Evolutionary conservation across 2,329 filamentous ascomycete species (phyloP).

Genomic region (Teratosphaeria viscida): DNA sequence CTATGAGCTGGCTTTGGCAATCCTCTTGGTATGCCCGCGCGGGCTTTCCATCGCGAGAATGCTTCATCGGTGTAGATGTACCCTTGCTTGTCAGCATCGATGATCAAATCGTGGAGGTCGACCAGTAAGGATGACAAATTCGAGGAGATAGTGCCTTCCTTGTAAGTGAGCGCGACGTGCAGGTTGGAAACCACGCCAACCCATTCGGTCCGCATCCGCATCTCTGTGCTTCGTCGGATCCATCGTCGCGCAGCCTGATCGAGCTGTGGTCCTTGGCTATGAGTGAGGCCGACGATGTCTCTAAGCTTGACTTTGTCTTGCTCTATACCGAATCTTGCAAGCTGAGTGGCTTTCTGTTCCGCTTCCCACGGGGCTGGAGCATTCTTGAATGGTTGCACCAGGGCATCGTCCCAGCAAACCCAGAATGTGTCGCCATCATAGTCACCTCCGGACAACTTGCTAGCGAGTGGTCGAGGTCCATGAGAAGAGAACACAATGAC

Average conservation of each 20-base stretch:
- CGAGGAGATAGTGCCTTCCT: constrained; percentile 18
- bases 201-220: constrained; percentile 23
- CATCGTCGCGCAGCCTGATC: not conserved
- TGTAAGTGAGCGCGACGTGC: constrained; percentile 54
- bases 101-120: constrained; percentile 36
- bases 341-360: not conserved
- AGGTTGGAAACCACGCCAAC: constrained; percentile 56
- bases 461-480: constrained; percentile 53
- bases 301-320: constrained; percentile 1
- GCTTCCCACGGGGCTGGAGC: constrained; percentile 41
- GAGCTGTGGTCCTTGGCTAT: not conserved
- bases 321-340: constrained; percentile 3
- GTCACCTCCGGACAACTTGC: constrained; percentile 66
- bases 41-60: constrained; percentile 40
- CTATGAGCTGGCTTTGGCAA: constrained; percentile 24
- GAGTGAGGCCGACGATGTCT: not conserved
- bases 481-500: constrained; percentile 65
- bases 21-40: constrained; percentile 29
- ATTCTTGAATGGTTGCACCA: constrained; percentile 59
- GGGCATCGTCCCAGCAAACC: constrained; percentile 60
- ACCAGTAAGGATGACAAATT: constrained; percentile 13
- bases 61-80: constrained; percentile 37
- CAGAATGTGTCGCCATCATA: constrained; percentile 70
- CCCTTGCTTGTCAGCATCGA: constrained; percentile 37
- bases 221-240: constrained; percentile 1